Evolutionary conservation across 2,329 filamentous ascomycete species (phyloP).

Genomic region (Sphaceloma murrayae): DNA sequence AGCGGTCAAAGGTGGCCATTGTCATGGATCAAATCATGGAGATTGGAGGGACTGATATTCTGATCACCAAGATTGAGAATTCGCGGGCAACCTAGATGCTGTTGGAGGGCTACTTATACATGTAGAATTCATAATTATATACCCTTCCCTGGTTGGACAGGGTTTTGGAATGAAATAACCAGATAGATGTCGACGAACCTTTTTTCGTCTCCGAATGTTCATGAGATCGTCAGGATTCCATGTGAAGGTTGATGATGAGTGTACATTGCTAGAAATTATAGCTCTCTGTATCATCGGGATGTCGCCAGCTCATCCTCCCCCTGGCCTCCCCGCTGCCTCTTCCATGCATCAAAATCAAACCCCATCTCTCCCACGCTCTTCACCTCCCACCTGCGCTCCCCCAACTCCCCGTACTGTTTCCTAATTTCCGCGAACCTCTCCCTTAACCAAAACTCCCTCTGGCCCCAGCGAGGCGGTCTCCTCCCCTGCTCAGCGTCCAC

Average conservation of each 20-base stretch:
- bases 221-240: no score
- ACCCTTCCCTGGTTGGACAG: no score
- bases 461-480: constrained; percentile 60
- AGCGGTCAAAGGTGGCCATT: constrained; percentile 71
- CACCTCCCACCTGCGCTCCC: constrained; percentile 48
- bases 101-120: background rate
- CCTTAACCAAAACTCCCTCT: constrained; percentile 62
- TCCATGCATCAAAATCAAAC: constrained; percentile 29
- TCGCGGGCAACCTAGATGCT: constrained; percentile 46
- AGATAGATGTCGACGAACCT: no score
- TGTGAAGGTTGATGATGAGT: no score
- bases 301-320: constrained; percentile 19
- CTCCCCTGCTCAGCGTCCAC: constrained; percentile 45
- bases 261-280: no score
- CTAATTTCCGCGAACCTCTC: constrained; percentile 59
- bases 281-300: background rate
- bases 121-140: no score
- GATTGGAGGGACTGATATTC: constrained; percentile 72
- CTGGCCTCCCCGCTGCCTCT: constrained; percentile 22
- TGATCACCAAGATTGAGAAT: constrained; percentile 81
- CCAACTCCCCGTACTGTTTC: constrained; percentile 57
- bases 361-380: constrained; percentile 63
- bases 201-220: no score
- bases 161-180: no score
- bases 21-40: constrained; percentile 77